Evolutionary conservation across 805 yeast species (phyloP), one percentile per base, ranked within the genome.

Genomic region (Dipodascopsis tothii): DNA sequence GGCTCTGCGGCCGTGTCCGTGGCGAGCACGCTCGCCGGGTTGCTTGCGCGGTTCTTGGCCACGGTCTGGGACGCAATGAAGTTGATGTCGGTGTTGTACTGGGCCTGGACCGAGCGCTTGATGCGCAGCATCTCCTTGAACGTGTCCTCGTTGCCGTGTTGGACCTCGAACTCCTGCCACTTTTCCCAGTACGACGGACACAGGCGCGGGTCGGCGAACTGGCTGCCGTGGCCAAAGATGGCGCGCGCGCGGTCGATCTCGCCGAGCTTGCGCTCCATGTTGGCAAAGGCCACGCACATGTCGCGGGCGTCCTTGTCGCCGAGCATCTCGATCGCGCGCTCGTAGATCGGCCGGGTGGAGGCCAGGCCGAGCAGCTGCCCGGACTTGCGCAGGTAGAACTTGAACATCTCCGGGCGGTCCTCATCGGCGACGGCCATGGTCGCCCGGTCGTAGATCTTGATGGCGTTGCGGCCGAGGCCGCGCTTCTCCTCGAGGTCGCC

Each of bases 131-230:
- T 80, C 18, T 78, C 81, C 54, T 82, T 85, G 60, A 74, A 86
- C 0, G 82, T 74, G 2, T 69, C 71, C 56, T 83, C 92, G 46
- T 73, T 65, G 3, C 97, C 97, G 59, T 75, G 53, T 11, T 73
- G 68, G 27, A 83, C 59, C 58, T 88, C 97, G 60, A 87, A 85
- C 7, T 66, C 58, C 42, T 79, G 79, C 94, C 95, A 88, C 22
- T 62, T 60, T 1, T 63, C 64, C 94, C 95, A 86, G 25, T 78
- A 57, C 1, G 41, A 46, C 2, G 42, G 30, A 4, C 45, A 60
- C 21, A 59, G 52, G 19, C 58, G 44, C 7, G 68, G 71, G 39
- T 66, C 62, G 19, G 62, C 56, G 45, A 64, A 58, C 41, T 72
- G 70, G 2, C 75, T 68, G 6, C 79, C 78, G 57, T 73, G 81